Conservation (phyloP, 2,329 filamentous ascomycete species). For the Akanthomyces lecanii region DNA sequence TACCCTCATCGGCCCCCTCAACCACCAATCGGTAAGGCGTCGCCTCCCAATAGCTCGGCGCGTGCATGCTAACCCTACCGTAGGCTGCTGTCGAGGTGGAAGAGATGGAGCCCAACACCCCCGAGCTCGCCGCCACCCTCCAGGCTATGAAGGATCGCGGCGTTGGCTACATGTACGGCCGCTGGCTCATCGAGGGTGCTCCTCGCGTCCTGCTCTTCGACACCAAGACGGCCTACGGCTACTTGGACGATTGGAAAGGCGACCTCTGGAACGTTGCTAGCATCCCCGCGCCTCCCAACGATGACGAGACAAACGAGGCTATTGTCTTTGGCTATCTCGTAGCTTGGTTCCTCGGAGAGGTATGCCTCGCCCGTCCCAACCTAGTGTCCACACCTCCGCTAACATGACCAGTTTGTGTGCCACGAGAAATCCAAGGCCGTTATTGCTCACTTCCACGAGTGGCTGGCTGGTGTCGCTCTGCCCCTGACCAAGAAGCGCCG, state of each 20-base stretch:
- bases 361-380: conserved; percentile 37
- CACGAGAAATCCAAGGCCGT: conserved; percentile 90
- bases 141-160: conserved; percentile 90
- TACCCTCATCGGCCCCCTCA: conserved; percentile 90
- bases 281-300: conserved; percentile 87
- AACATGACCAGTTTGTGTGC: conserved; percentile 68
- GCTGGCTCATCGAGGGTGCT: conserved; percentile 96
- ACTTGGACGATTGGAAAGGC: conserved; percentile 92
- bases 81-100: conserved; percentile 98
- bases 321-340: conserved; percentile 97
- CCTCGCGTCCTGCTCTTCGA: conserved; percentile 92
- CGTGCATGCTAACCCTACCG: not conserved
- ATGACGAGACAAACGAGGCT: conserved; percentile 94
- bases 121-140: conserved; percentile 76
- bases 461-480: conserved; percentile 90
- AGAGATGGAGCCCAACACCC: conserved; percentile 78
- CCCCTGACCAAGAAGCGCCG: conserved; percentile 88
- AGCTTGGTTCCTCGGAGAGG: conserved; percentile 97
- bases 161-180: conserved; percentile 83
- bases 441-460: conserved; percentile 98
- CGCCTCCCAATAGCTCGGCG: not conserved
- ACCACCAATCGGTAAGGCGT: conserved; percentile 73
- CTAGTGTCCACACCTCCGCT: conserved; percentile 2
- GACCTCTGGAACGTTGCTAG: conserved; percentile 91
- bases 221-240: conserved; percentile 86